phyloP scores from a whole-genome alignment of 2,329 filamentous ascomycete species.

The Nemania serpens region DNA sequence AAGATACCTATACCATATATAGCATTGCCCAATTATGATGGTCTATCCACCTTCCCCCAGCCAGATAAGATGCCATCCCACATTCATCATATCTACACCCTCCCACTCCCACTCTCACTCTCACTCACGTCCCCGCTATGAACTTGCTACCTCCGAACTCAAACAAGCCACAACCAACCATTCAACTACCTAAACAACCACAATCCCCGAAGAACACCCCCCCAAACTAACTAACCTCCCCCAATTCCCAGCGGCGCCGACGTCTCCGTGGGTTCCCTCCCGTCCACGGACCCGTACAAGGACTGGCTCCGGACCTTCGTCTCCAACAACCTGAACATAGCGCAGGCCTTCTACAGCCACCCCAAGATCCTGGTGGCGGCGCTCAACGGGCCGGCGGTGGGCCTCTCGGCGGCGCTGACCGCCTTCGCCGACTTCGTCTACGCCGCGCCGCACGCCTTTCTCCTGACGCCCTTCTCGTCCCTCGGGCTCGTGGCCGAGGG shows the following conservation, averaged over 20 bases:
- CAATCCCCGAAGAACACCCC: too few relatives aligned
- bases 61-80: too few relatives aligned
- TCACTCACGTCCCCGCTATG: too few relatives aligned
- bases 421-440: constrained; percentile 93
- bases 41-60: too few relatives aligned
- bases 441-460: constrained; percentile 76
- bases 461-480: constrained; percentile 89
- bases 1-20: too few relatives aligned
- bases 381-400: constrained; percentile 89
- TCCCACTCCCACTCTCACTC: too few relatives aligned
- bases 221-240: constrained; percentile 1
- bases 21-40: too few relatives aligned
- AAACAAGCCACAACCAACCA: too few relatives aligned
- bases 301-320: constrained; percentile 75
- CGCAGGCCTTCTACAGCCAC: constrained; percentile 88
- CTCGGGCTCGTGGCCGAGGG: constrained; percentile 91
- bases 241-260: constrained; percentile 27
- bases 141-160: too few relatives aligned
- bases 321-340: constrained; percentile 85
- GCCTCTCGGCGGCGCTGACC: constrained; percentile 82
- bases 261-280: constrained; percentile 21
- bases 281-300: constrained; percentile 44
- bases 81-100: too few relatives aligned
- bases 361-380: constrained; percentile 91
- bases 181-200: too few relatives aligned